Evolutionary conservation across 129 eudicot genomes (phyloP), one percentile per base, ranked within the genome.

Genomic region (Flaveria trinervia): DNA sequence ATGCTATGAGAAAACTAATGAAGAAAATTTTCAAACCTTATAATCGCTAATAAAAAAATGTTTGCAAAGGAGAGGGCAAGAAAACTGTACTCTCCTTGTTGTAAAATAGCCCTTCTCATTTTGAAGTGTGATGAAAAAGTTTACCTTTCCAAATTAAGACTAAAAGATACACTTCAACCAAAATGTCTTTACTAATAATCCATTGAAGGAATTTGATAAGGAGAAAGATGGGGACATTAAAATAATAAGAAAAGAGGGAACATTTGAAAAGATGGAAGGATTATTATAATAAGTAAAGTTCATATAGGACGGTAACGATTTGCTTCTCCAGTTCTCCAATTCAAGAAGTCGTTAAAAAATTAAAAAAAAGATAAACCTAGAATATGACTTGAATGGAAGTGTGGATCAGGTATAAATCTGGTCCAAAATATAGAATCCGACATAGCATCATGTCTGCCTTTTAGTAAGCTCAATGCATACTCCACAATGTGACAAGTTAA

Each of bases 261-360:
- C 36, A 30, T 30, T 30, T 30, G 36, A 30, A 2, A 2, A 4
- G 36, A 30, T 30, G 36, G 5, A 30, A 30, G 36, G 36, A 30
- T 30, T 30, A 30, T 30, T 2, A 30, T 30, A 30, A 30, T 6
- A n/a, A 14, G 65, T 65, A 13, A 76, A 33, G 25, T 14, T 65
- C 64, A 30, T 76, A 30, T 50, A 51, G 28, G 25, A 65, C 36
- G 66, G 10, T 30, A 65, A 20, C 28, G 55, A 5, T 56, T 73
- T 73, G 50, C 6, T 33, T 54, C 22, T 3, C 23, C 7, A 4
- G 41, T 36, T 36, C 41, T 36, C 41, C 41, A 33, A 75, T 51
- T 57, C 30, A 50, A 23, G 33, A 76, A 67, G 80, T 15, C 66
- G 45, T 13, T 30, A 12, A 1, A 36, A 36, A 36, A 36, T 8